A percentile compares a stretch with the other conserved stretches of the same genome.
phyloP scores from a whole-genome alignment of 2,329 filamentous ascomycete genomes.

The Talaromyces piceae region DNA sequence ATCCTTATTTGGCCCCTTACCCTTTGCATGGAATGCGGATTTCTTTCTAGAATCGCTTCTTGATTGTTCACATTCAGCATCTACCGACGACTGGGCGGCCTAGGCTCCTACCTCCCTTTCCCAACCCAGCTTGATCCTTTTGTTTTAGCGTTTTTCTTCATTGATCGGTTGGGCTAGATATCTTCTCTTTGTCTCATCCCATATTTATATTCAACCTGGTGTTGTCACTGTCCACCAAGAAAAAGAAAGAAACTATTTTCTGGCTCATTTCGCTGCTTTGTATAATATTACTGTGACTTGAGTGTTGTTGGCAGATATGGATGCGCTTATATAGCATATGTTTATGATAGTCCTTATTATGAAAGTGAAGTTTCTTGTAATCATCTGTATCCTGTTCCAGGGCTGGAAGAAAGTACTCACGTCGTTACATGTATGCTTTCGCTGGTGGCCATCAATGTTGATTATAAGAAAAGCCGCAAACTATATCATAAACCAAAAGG shows the following conservation, averaged over 20 bases:
- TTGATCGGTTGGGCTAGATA: conserved; percentile 4
- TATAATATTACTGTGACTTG: neutral
- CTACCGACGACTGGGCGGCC: neutral
- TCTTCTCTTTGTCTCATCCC: conserved; percentile 5
- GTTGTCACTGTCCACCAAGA: neutral
- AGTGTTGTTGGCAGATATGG: too few relatives aligned
- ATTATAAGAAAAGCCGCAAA: neutral
- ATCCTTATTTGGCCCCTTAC: conserved; percentile 2
- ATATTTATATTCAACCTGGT: neutral
- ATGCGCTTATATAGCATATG: too few relatives aligned
- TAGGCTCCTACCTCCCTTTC: neutral
- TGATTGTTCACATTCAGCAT: neutral
- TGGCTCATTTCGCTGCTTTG: neutral
- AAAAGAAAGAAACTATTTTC: neutral
- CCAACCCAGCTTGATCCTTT: neutral
- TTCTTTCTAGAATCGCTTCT: neutral
- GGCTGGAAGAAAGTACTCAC: neutral
- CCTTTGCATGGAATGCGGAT: neutral
- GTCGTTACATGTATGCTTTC: neutral
- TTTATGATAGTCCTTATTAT: neutral
- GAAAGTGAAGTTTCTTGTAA: neutral
- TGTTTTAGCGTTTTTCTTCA: neutral
- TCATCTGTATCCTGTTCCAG: neutral
- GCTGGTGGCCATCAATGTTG: neutral
- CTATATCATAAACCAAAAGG: neutral